Evolutionary conservation across 2,329 filamentous ascomycete species (phyloP).

Genomic region (Phoma herbarum): DNA sequence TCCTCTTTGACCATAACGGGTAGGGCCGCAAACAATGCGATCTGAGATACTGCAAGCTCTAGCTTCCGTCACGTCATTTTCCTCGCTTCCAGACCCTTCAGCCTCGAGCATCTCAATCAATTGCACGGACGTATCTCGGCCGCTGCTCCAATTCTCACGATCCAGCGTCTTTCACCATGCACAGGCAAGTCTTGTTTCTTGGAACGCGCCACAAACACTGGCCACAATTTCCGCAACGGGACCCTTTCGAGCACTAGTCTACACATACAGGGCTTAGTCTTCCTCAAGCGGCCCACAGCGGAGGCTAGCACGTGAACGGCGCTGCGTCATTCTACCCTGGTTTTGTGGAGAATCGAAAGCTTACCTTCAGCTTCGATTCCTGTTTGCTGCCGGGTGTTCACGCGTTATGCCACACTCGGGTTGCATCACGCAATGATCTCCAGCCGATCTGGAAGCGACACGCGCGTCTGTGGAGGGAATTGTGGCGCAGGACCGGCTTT

Average conservation of each 20-base stretch:
- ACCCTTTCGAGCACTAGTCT: constrained; percentile 15
- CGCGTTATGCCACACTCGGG: constrained; percentile 19
- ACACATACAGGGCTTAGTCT: constrained; percentile 20
- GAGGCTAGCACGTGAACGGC: constrained; percentile 27
- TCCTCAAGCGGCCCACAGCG: constrained; percentile 22
- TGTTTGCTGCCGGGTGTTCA: constrained; percentile 26
- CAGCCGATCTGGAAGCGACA: constrained; percentile 21
- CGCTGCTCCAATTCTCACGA: background rate
- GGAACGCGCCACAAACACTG: constrained; percentile 28
- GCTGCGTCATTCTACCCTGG: constrained; percentile 40
- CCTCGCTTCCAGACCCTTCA: constrained; percentile 17
- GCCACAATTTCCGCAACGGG: constrained; percentile 25
- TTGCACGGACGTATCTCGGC: constrained; percentile 11
- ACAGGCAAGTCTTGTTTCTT: constrained; percentile 11
- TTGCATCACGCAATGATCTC: constrained; percentile 20
- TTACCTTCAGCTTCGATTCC: constrained; percentile 35
- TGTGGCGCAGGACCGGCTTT: constrained; percentile 18
- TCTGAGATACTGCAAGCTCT: constrained; percentile 21
- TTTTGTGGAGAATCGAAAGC: constrained; percentile 36
- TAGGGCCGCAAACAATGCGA: constrained; percentile 26
- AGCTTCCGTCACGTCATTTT: constrained; percentile 27
- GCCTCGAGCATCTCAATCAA: constrained; percentile 9
- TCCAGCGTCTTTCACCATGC: constrained; percentile 12
- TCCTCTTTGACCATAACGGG: constrained; percentile 20
- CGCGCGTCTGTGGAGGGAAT: constrained; percentile 17